Evolutionary conservation across 2,329 filamentous ascomycete species (phyloP).

Genomic region (Rhynchosporium agropyri): DNA sequence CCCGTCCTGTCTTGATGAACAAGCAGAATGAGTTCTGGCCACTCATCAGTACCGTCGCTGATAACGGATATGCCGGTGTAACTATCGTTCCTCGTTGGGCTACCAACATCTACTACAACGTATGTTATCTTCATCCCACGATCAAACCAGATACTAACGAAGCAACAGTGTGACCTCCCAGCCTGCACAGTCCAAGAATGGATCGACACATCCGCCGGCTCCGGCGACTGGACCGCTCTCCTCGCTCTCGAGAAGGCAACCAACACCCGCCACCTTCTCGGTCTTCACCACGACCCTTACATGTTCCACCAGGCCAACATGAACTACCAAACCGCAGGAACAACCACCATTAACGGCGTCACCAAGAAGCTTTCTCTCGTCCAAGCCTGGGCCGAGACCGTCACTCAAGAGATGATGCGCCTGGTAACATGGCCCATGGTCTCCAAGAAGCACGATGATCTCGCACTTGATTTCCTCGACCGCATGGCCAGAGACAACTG

Average conservation of each 20-base stretch:
- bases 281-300: constrained; percentile 46
- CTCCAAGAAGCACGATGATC: constrained; percentile 55
- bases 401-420: constrained; percentile 37
- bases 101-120: constrained; percentile 65
- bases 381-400: constrained; percentile 40
- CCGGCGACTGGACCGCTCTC: constrained; percentile 56
- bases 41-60: constrained; percentile 52
- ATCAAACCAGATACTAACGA: constrained; percentile 35
- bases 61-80: constrained; percentile 58
- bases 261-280: constrained; percentile 59
- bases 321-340: constrained; percentile 50
- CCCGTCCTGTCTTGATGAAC: constrained; percentile 57
- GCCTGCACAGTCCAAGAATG: constrained; percentile 61
- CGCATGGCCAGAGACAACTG: constrained; percentile 44
- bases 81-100: constrained; percentile 62
- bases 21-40: constrained; percentile 52
- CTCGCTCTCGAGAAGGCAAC: constrained; percentile 53
- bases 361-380: constrained; percentile 35
- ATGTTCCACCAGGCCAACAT: constrained; percentile 64
- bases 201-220: constrained; percentile 59
- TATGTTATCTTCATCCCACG: constrained; percentile 38
- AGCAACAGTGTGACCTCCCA: constrained; percentile 54
- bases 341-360: constrained; percentile 37
- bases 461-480: constrained; percentile 50
- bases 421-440: constrained; percentile 36